These are phyloP conservation scores for Schwanniomyces yamadae DNA, from an alignment of 805 yeast genomes.

Conservation along the genomic window DNA sequence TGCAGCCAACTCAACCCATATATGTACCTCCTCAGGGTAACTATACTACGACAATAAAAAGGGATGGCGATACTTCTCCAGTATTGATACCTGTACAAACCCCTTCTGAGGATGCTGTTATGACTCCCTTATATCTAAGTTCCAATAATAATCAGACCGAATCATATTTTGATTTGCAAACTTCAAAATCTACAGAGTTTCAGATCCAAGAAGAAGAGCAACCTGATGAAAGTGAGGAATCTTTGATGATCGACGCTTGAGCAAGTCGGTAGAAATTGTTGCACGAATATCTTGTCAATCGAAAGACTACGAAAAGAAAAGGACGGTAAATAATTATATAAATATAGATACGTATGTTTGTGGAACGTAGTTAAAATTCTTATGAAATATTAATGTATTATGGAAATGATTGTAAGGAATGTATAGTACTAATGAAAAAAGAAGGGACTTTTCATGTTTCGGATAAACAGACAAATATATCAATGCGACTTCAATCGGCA, in stretches of 20 bases:
- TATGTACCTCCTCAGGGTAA: constrained; percentile 1
- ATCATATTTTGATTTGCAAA: constrained; percentile 11
- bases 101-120: constrained; percentile 41
- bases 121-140: constrained; percentile 40
- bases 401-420: too few species aligned
- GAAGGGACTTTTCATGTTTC: too few species aligned
- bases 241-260: constrained; percentile 2
- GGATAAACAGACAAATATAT: too few species aligned
- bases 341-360: too few species aligned
- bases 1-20: constrained; percentile 5
- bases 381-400: too few species aligned
- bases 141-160: constrained; percentile 8
- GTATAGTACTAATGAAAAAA: too few species aligned
- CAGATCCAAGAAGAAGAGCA: not conserved
- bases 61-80: constrained; percentile 25
- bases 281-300: too few species aligned
- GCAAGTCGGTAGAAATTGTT: too few species aligned
- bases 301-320: too few species aligned
- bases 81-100: constrained; percentile 41
- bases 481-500: too few species aligned
- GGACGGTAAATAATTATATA: too few species aligned
- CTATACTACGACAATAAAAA: constrained; percentile 7
- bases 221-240: constrained; percentile 1
- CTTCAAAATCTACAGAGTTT: not conserved
- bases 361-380: too few species aligned